phyloP scores from a whole-genome alignment of 2,329 filamentous ascomycete genomes.

The Allantophomopsis cytisporea region DNA sequence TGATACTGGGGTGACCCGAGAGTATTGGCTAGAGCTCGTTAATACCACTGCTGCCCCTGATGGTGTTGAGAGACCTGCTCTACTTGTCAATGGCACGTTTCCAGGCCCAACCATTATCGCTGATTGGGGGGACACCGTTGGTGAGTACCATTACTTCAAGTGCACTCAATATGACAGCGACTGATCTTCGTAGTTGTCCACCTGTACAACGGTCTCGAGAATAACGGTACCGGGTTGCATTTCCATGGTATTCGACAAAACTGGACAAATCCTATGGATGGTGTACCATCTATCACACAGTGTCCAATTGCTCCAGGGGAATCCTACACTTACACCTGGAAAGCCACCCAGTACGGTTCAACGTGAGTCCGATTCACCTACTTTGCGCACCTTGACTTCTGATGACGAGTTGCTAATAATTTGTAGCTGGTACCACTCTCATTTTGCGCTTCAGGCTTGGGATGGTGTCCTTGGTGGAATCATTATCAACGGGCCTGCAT shows the following conservation, averaged over 20 bases:
- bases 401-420: no score
- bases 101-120: slow-evolving; percentile 15
- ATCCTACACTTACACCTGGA: slow-evolving; percentile 23
- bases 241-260: slow-evolving; percentile 31
- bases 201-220: slow-evolving; percentile 10
- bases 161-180: not conserved
- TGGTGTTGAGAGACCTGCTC: slow-evolving; percentile 8
- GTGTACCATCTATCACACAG: slow-evolving; percentile 24
- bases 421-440: slow-evolving; percentile 18
- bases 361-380: no score
- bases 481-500: not conserved
- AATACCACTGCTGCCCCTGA: slow-evolving; percentile 9
- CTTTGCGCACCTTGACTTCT: no score
- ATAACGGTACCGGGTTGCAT: slow-evolving; percentile 32
- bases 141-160: not conserved
- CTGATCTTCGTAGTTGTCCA: slow-evolving; percentile 5
- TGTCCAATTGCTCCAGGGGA: slow-evolving; percentile 25
- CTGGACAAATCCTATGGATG: slow-evolving; percentile 20
- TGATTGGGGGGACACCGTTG: slow-evolving; percentile 13
- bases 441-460: slow-evolving; percentile 31
- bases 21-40: slow-evolving; percentile 5
- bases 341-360: slow-evolving; percentile 21
- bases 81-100: slow-evolving; percentile 15
- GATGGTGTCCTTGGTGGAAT: slow-evolving; percentile 29
- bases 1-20: slow-evolving; percentile 32